phyloP scores from a whole-genome alignment of 306 rosid species.

The Fragaria vesca region DNA sequence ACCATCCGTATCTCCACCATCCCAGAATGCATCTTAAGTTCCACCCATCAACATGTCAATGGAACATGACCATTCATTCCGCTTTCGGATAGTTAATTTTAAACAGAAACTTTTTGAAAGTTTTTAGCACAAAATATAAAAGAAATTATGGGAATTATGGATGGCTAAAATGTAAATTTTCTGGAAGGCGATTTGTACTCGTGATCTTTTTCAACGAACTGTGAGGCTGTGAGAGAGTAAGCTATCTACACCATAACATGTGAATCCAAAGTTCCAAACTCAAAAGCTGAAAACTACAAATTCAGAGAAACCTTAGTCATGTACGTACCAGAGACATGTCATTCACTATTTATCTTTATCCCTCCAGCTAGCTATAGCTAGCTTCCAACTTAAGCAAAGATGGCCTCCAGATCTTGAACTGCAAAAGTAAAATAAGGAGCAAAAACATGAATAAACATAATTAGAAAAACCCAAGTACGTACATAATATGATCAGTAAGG shows the following conservation, averaged over 20 bases:
- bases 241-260: background rate
- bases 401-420: conserved; percentile 5
- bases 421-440: background rate
- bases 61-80: conserved; percentile 10
- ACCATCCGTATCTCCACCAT: conserved; percentile 20
- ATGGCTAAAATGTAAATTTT: background rate
- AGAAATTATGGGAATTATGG: background rate
- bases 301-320: background rate
- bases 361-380: background rate
- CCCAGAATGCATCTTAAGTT: background rate
- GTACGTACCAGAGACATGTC: background rate
- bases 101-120: background rate
- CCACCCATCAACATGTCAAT: background rate
- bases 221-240: conserved; percentile 5
- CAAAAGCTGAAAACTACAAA: background rate
- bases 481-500: background rate
- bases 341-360: background rate
- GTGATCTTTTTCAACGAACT: background rate
- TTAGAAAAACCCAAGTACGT: background rate
- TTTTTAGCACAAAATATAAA: background rate
- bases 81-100: background rate
- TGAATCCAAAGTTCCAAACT: conserved; percentile 4
- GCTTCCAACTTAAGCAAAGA: background rate
- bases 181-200: background rate
- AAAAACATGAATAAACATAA: background rate